phyloP scores from a whole-genome alignment of 2,329 filamentous ascomycete genomes.

The Colletotrichum sidae region DNA sequence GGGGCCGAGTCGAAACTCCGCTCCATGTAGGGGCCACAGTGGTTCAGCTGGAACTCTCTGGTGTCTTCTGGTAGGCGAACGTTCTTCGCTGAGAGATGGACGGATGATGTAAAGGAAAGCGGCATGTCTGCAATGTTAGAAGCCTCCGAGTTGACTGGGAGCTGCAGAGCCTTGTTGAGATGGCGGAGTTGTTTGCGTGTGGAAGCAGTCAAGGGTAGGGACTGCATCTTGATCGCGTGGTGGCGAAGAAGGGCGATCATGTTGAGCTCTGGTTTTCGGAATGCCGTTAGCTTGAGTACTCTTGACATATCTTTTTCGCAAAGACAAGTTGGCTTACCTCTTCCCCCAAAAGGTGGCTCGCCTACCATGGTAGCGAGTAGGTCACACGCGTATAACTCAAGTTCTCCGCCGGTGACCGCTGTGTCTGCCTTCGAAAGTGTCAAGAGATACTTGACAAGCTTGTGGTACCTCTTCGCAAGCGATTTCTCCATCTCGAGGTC shows the following conservation, averaged over 20 bases:
- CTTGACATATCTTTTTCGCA: too few species aligned
- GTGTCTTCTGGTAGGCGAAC: constrained; percentile 1
- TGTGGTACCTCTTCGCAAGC: constrained; percentile 58
- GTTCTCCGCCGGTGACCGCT: constrained; percentile 46
- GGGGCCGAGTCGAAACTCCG: constrained; percentile 76
- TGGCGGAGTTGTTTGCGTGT: background rate
- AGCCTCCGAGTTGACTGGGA: background rate
- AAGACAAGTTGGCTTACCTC: constrained; percentile 2
- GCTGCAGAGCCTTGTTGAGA: background rate
- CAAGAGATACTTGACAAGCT: constrained; percentile 59
- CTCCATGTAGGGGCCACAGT: constrained; percentile 80
- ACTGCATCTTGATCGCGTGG: background rate
- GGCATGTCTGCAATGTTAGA: background rate
- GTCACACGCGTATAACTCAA: constrained; percentile 51
- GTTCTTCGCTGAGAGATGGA: background rate
- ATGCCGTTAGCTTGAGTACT: too few species aligned
- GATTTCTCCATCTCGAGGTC: constrained; percentile 59
- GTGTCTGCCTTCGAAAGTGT: constrained; percentile 43
- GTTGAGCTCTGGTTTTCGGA: background rate
- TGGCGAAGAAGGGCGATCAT: constrained; percentile 13
- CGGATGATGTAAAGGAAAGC: constrained; percentile 6
- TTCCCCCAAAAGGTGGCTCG: background rate
- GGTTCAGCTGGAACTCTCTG: constrained; percentile 71
- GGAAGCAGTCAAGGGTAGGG: background rate
- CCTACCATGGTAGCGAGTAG: constrained; percentile 40